A percentile compares a stretch with the other conserved stretches of the same genome.
These are phyloP conservation scores for Candida xyloterini DNA, from an alignment of 805 yeast species.

Conservation along the genomic window DNA sequence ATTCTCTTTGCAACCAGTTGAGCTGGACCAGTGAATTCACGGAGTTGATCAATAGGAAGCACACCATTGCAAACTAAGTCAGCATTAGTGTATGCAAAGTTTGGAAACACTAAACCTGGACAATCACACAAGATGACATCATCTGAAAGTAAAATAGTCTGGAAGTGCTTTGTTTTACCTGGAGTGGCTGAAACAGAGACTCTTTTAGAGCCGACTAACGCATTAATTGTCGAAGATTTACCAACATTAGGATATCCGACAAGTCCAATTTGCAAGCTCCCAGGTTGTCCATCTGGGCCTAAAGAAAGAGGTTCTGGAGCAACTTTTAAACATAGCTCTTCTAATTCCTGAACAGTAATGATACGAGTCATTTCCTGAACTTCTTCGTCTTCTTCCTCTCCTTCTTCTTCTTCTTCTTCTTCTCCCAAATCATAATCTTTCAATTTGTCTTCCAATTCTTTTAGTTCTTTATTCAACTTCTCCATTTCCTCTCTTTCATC, in stretches of 20 bases:
- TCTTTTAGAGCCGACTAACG: conserved; percentile 91
- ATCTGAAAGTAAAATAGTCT: conserved; percentile 83
- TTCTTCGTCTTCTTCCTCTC: conserved; percentile 29
- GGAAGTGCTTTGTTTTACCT: conserved; percentile 98
- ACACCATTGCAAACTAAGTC: conserved; percentile 98
- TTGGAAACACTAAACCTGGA: conserved; percentile 98
- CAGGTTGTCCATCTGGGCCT: conserved; percentile 54
- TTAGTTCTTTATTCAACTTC: conserved; percentile 19
- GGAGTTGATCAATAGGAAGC: conserved; percentile 94
- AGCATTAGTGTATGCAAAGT: conserved; percentile 93
- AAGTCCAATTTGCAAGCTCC: conserved; percentile 81
- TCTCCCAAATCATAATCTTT: conserved; percentile 7
- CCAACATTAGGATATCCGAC: conserved; percentile 95
- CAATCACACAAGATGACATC: conserved; percentile 92
- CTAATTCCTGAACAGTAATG: conserved; percentile 79
- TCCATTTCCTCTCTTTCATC: conserved; percentile 22
- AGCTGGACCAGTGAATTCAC: conserved; percentile 88
- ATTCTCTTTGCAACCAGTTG: conserved; percentile 82
- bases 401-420: conserved; percentile 16
- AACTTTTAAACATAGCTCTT: conserved; percentile 66
- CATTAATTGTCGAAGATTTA: conserved; percentile 92
- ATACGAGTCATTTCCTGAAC: conserved; percentile 58
- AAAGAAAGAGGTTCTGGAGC: conserved; percentile 69
- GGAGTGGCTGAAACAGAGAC: conserved; percentile 99
- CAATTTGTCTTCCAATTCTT: conserved; percentile 20